Percentiles rank a stretch among this genome's conserved stretches.
These are phyloP conservation scores for Whalleya microplaca DNA, from an alignment of 2,329 filamentous ascomycete species.

Conservation along the genomic window DNA sequence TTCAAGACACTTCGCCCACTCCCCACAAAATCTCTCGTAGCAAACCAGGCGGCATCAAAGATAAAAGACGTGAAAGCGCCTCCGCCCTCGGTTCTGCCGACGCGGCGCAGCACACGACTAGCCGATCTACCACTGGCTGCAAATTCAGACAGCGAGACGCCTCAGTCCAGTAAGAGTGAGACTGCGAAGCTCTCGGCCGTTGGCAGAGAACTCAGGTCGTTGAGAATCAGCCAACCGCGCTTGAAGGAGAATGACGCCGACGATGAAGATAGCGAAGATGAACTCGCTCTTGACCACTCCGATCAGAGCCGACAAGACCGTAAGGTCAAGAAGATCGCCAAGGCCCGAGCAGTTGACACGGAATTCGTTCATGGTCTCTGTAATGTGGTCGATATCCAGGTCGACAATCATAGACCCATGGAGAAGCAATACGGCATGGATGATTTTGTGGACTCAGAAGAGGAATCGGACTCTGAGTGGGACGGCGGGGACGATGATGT, in stretches of 20 bases:
- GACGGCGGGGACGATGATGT: conserved; percentile 46
- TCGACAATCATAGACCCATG: conserved; percentile 75
- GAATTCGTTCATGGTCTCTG: conserved; percentile 69
- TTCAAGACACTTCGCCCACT: conserved; percentile 14
- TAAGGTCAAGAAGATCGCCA: conserved; percentile 20
- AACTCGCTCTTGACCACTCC: conserved; percentile 28
- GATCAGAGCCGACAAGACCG: conserved; percentile 7
- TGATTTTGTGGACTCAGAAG: conserved; percentile 67
- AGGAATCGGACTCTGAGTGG: conserved; percentile 61
- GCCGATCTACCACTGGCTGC: conserved; percentile 22
- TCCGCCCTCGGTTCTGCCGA: conserved; percentile 5
- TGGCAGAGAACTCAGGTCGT: conserved; percentile 24
- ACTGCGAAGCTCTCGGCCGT: conserved; percentile 18
- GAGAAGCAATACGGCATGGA: conserved; percentile 71
- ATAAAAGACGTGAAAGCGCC: not conserved
- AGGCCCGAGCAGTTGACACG: conserved; percentile 10
- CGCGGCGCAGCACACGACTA: conserved; percentile 37
- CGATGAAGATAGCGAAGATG: conserved; percentile 41
- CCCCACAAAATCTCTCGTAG: not conserved
- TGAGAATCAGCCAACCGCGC: conserved; percentile 18
- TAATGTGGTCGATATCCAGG: conserved; percentile 68
- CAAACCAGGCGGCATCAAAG: conserved; percentile 2
- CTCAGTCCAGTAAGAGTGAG: conserved; percentile 11
- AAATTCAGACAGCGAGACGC: conserved; percentile 15
- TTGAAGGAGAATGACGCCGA: conserved; percentile 36